Evolutionary conservation across 2,329 filamentous ascomycete species (phyloP).

Genomic region (Diaporthe velutina): DNA sequence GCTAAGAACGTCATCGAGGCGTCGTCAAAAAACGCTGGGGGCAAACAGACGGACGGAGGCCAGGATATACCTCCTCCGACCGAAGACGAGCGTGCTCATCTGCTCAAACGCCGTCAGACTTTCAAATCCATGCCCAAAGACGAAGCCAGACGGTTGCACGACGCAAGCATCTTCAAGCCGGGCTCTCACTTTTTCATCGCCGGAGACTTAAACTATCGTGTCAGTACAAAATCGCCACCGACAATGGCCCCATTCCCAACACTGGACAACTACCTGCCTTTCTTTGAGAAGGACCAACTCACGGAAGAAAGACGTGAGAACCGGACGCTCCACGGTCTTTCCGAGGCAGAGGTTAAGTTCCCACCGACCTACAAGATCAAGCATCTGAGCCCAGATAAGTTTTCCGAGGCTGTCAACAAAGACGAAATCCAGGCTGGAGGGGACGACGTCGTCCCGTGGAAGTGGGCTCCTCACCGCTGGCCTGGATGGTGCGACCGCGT

Average conservation of each 20-base stretch:
- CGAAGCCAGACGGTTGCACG: conserved; percentile 55
- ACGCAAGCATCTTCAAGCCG: conserved; percentile 79
- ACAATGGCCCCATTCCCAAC: conserved; percentile 73
- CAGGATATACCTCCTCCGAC: conserved; percentile 36
- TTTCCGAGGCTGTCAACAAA: conserved; percentile 47
- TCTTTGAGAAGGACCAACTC: conserved; percentile 84
- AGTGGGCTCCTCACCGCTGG: conserved; percentile 86
- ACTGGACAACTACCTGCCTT: conserved; percentile 73
- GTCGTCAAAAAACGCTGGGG: conserved; percentile 10
- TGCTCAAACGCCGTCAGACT: conserved; percentile 28
- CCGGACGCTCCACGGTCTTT: conserved; percentile 81
- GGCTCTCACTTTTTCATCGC: conserved; percentile 85
- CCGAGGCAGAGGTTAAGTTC: conserved; percentile 81
- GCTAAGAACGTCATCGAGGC: conserved; percentile 37
- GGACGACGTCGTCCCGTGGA: conserved; percentile 64
- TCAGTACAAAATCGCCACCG: conserved; percentile 74
- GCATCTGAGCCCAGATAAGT: conserved; percentile 51
- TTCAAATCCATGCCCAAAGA: conserved; percentile 49
- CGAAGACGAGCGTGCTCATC: conserved; percentile 46
- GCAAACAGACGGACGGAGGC: conserved; percentile 39
- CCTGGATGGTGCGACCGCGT: conserved; percentile 96
- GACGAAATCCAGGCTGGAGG: conserved; percentile 42
- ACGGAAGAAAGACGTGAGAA: conserved; percentile 76
- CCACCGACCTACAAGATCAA: conserved; percentile 96
- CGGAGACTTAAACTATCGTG: conserved; percentile 96